A percentile compares a stretch with the other conserved stretches of the same genome.
These are phyloP conservation scores for Sarocladiaceae sp. DNA, from an alignment of 2,329 filamentous ascomycete genomes.

Conservation along the genomic window DNA sequence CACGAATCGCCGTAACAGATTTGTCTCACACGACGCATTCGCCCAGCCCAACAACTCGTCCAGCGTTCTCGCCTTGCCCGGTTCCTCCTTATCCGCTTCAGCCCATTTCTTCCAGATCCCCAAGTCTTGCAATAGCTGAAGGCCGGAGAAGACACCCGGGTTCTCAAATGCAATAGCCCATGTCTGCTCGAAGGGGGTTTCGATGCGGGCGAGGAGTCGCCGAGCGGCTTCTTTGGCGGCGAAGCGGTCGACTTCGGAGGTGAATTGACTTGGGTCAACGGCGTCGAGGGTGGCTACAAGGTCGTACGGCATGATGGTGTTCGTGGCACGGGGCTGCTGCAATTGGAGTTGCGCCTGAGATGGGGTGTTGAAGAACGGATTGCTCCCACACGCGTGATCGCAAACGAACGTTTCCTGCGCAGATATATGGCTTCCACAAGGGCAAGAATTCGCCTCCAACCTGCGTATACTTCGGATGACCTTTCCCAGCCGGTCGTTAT, in stretches of 20 bases:
- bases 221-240: slow-evolving; percentile 18
- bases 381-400: too few species aligned
- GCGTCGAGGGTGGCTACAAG: slow-evolving; percentile 6
- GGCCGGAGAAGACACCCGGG: slow-evolving; percentile 22
- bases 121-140: slow-evolving; percentile 24
- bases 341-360: background rate
- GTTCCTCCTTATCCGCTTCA: slow-evolving; percentile 12
- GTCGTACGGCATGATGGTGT: slow-evolving; percentile 4
- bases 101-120: slow-evolving; percentile 25
- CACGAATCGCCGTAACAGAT: slow-evolving; percentile 24
- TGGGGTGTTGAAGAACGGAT: too few species aligned
- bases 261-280: slow-evolving; percentile 5
- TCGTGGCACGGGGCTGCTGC: background rate
- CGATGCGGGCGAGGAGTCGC: slow-evolving; percentile 22
- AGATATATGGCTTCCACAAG: too few species aligned
- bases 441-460: too few species aligned
- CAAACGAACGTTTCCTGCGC: too few species aligned
- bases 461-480: too few species aligned
- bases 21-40: slow-evolving; percentile 18
- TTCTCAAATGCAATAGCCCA: slow-evolving; percentile 25
- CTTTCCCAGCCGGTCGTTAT: too few species aligned
- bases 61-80: slow-evolving; percentile 20
- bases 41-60: slow-evolving; percentile 21
- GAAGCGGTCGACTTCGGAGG: slow-evolving; percentile 12
- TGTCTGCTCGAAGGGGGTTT: slow-evolving; percentile 25